These are phyloP conservation scores for Babesia bovis DNA, from an alignment of 169 alveolate genomes.

Conservation along the genomic window DNA sequence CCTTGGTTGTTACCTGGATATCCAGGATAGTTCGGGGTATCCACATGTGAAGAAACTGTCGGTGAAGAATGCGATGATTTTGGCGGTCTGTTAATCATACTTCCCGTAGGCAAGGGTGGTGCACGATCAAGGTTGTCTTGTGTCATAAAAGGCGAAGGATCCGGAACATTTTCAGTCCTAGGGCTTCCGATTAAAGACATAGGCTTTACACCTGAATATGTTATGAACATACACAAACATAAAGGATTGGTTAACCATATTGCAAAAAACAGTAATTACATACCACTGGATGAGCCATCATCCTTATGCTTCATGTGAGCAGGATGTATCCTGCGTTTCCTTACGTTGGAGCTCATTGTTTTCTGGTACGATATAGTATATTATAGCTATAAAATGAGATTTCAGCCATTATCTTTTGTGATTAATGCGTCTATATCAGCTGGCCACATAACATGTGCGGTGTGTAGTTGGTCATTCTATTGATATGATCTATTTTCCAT, in stretches of 20 bases:
- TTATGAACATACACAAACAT: too few relatives aligned
- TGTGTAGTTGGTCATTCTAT: too few relatives aligned
- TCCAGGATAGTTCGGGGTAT: background rate
- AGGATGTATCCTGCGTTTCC: constrained; percentile 18
- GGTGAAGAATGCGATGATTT: background rate
- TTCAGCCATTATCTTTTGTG: too few relatives aligned
- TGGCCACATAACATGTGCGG: too few relatives aligned
- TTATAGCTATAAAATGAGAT: too few relatives aligned
- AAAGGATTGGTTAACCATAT: too few relatives aligned
- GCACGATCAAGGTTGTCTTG: background rate
- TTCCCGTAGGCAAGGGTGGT: background rate
- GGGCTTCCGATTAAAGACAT: background rate
- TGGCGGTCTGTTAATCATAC: background rate
- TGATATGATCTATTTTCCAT: too few relatives aligned
- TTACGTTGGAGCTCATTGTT: background rate
- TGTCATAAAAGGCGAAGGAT: constrained; percentile 1
- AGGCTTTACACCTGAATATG: too few relatives aligned
- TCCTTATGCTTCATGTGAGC: background rate
- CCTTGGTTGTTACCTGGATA: too few relatives aligned
- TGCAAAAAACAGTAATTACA: too few relatives aligned
- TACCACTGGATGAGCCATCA: background rate
- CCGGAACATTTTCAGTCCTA: background rate
- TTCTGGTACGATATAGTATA: too few relatives aligned
- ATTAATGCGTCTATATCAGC: too few relatives aligned
- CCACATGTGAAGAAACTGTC: background rate